Percentiles rank a stretch among this genome's conserved stretches.
Evolutionary conservation across 352 stramenopile genomes (phyloP).

Genomic region (Pythium aristosporum): DNA sequence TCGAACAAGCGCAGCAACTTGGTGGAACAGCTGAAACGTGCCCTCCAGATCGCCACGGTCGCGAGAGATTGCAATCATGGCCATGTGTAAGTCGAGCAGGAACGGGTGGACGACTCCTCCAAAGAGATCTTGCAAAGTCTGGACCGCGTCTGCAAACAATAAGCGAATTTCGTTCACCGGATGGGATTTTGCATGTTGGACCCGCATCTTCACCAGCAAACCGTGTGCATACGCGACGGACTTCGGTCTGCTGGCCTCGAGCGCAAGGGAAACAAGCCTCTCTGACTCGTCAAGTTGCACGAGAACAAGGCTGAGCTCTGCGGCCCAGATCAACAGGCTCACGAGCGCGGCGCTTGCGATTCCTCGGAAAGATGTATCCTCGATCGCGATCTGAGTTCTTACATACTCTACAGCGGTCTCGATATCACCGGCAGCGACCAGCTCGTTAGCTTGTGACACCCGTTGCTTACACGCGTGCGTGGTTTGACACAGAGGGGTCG

Average conservation of each 20-base stretch:
- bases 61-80: slow-evolving; percentile 44
- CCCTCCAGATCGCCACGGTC: slow-evolving; percentile 26
- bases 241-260: background rate
- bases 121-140: slow-evolving; percentile 41
- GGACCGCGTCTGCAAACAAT: slow-evolving; percentile 34
- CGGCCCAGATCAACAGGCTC: background rate
- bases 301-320: slow-evolving; percentile 34
- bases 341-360: background rate
- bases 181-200: slow-evolving; percentile 20
- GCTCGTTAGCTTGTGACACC: background rate
- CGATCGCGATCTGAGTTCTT: slow-evolving; percentile 8
- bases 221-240: slow-evolving; percentile 7
- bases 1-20: slow-evolving; percentile 7
- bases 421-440: background rate
- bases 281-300: slow-evolving; percentile 13
- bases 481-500: slow-evolving; percentile 4
- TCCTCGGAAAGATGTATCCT: background rate
- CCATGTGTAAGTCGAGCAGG: slow-evolving; percentile 43
- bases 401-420: background rate
- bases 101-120: slow-evolving; percentile 36
- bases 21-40: slow-evolving; percentile 12
- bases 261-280: slow-evolving; percentile 7
- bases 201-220: slow-evolving; percentile 37
- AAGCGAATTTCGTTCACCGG: slow-evolving; percentile 19
- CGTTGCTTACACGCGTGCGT: background rate